Percentiles rank a stretch among this genome's conserved stretches.
phyloP scores from a whole-genome alignment of 2,329 filamentous ascomycete genomes.

The Fusarium luffae region DNA sequence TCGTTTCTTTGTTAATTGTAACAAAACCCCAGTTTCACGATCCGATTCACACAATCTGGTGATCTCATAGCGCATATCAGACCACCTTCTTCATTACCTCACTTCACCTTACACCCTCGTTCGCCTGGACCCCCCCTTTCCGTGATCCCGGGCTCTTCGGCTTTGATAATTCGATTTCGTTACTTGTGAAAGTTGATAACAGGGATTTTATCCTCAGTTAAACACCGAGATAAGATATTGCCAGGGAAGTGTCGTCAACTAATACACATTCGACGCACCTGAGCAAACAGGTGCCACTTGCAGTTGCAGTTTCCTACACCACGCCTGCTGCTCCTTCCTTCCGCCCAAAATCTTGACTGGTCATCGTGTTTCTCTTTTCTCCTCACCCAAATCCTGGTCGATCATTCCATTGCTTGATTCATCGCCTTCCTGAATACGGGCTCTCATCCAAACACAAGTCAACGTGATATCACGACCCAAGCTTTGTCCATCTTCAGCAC shows the following conservation, averaged over 20 bases:
- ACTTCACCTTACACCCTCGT: slow-evolving; percentile 7
- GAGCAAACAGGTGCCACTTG: slow-evolving; percentile 26
- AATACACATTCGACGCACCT: slow-evolving; percentile 8
- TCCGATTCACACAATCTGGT: slow-evolving; percentile 21
- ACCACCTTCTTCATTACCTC: slow-evolving; percentile 40
- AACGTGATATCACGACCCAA: slow-evolving; percentile 36
- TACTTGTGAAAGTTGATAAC: slow-evolving; percentile 22
- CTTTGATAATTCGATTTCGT: slow-evolving; percentile 32
- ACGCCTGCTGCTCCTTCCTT: slow-evolving; percentile 19
- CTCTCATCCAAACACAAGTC: slow-evolving; percentile 35
- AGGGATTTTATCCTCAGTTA: background rate
- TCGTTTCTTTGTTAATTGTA: background rate
- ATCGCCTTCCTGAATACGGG: slow-evolving; percentile 20
- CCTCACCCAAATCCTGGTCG: slow-evolving; percentile 13
- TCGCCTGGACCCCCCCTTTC: slow-evolving; percentile 23
- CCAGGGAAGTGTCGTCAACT: slow-evolving; percentile 11
- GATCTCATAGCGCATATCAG: slow-evolving; percentile 45
- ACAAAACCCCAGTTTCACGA: slow-evolving; percentile 3
- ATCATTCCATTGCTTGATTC: background rate
- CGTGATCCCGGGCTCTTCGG: slow-evolving; percentile 15
- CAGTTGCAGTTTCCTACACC: slow-evolving; percentile 9
- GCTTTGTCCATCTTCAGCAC: slow-evolving; percentile 27
- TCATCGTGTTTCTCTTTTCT: slow-evolving; percentile 16
- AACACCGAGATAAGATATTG: slow-evolving; percentile 12
- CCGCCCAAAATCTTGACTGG: background rate